These are phyloP conservation scores for Kandelia obovata DNA, from an alignment of 345 rosid genomes.

Conservation along the genomic window DNA sequence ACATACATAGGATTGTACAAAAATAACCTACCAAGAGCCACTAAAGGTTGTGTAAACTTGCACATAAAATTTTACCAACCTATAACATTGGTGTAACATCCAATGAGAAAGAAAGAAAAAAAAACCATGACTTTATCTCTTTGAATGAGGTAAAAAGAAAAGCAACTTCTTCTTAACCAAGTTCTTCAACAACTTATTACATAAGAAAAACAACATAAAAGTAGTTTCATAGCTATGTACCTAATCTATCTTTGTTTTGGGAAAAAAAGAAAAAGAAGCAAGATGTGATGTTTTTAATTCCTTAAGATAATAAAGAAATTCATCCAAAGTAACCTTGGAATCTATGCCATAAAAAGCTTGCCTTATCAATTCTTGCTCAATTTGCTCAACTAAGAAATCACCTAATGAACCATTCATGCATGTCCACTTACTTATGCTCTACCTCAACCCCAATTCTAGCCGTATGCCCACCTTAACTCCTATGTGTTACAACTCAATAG, in stretches of 20 bases:
- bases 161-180: too few relatives aligned
- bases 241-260: too few relatives aligned
- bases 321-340: constrained; percentile 44
- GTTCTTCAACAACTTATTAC: too few relatives aligned
- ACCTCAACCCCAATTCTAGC: constrained; percentile 73
- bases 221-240: too few relatives aligned
- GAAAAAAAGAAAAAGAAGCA: neutral
- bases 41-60: constrained; percentile 18
- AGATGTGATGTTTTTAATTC: neutral
- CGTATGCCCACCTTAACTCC: constrained; percentile 92
- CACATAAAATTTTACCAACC: constrained; percentile 15
- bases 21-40: neutral
- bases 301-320: constrained; percentile 71
- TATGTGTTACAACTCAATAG: constrained; percentile 3
- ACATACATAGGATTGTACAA: too few relatives aligned
- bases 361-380: constrained; percentile 78
- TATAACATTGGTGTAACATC: neutral
- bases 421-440: constrained; percentile 53
- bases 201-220: too few relatives aligned
- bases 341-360: constrained; percentile 39
- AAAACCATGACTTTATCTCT: too few relatives aligned
- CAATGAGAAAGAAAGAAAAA: neutral
- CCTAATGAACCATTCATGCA: constrained; percentile 34
- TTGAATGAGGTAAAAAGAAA: too few relatives aligned
- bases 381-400: constrained; percentile 55